Evolutionary conservation across 2,329 filamentous ascomycete species (phyloP).

Genomic region (Alternaria gaisen): DNA sequence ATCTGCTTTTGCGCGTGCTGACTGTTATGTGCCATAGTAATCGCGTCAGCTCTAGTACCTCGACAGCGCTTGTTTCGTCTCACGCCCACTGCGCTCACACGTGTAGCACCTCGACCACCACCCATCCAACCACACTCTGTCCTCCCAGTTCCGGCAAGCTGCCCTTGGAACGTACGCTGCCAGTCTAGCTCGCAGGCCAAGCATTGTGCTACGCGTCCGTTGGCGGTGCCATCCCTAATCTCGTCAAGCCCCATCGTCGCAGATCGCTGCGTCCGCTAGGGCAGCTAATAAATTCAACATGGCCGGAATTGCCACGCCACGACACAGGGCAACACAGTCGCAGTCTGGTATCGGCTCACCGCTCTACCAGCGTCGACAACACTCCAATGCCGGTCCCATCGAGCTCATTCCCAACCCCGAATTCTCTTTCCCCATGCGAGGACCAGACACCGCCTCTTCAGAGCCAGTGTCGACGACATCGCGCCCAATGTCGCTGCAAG

Average conservation of each 20-base stretch:
- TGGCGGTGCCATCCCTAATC: conserved; percentile 40
- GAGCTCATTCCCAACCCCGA: conserved; percentile 59
- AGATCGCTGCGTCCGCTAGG: conserved; percentile 34
- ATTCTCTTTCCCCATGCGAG: conserved; percentile 58
- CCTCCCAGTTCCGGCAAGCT: conserved; percentile 21
- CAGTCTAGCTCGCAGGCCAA: conserved; percentile 32
- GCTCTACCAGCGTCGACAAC: conserved; percentile 48
- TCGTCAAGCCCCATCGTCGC: conserved; percentile 35
- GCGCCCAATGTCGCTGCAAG: conserved; percentile 51
- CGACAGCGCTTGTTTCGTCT: conserved; percentile 53
- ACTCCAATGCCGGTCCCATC: conserved; percentile 45
- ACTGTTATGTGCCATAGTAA: conserved; percentile 42
- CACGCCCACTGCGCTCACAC: conserved; percentile 41
- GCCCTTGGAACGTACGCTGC: conserved; percentile 34
- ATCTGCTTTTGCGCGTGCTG: conserved; percentile 44
- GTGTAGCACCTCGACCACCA: conserved; percentile 40
- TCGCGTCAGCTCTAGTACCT: conserved; percentile 46
- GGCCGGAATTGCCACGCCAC: conserved; percentile 51
- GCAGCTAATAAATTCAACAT: conserved; percentile 41
- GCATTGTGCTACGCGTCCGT: conserved; percentile 32
- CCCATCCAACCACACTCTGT: conserved; percentile 13
- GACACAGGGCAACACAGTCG: conserved; percentile 52
- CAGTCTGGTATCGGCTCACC: conserved; percentile 48
- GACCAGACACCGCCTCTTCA: conserved; percentile 37
- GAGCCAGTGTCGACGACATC: conserved; percentile 46